Base-by-base conservation (phyloP, 805 yeast species). In the Ogataea philodendri region DNA sequence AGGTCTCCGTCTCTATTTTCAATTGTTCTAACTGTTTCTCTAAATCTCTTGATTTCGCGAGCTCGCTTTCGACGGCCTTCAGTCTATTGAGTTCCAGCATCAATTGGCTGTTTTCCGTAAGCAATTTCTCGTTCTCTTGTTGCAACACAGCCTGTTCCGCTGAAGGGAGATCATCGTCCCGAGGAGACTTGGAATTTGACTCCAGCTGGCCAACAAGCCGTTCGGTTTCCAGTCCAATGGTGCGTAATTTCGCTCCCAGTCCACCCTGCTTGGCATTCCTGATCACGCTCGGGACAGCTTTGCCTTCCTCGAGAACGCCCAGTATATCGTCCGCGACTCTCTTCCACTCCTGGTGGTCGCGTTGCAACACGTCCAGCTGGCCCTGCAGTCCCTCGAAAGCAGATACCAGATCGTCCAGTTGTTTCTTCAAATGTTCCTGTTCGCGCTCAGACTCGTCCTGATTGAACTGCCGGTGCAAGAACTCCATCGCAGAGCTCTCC, bases 301-400 rank as follows among this genome's bases (percentile, higher is more conserved):
- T 29, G 3, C 22, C 22, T 4, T 30, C 44, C 13, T 17, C 15
- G 3, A 47, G 11, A 11, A 37, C 24, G 17, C 30, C 38, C 5
- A 47, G 11, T 6, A 50, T 40, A 7, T 42, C 31, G 23, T 46
- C 32, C 5, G 38, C 35, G 2, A 39, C 20, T 1, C 11, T n/a
- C 30, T 44, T 42, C 42, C 48, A 44, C 5, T 42, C 30, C 7
- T 27, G 26, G 26, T 50, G 45, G 35, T 51, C 52, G 7, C 18
- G 9, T 16, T 48, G 46, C 7, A 48, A 16, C 8, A 31, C 31
- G 7, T 41, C 39, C n/a, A 52, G 25, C 22, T 49, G 48, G 3
- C 35, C 35, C 20, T 54, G 48, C 3, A 51, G 26, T 10, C 22
- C 20, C 9, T 46, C 48, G 30, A 46, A 51, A 3, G 48, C 33